Percentiles rank a stretch among this genome's conserved stretches.
Conservation (phyloP, 75 land plant genomes). For the Adiantum capillusveneris region DNA sequence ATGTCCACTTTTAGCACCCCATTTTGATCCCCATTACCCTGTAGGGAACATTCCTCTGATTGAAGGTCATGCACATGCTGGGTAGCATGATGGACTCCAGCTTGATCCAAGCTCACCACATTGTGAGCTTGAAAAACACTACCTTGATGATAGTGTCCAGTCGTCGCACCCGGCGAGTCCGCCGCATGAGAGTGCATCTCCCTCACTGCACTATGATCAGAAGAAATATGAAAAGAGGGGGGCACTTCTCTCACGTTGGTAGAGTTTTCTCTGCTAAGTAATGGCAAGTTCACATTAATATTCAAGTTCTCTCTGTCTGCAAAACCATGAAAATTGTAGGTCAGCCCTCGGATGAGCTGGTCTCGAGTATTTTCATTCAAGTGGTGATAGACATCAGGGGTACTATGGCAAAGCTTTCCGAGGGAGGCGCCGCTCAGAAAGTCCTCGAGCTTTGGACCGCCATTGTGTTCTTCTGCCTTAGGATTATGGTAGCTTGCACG, state of each 20-base stretch:
- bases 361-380: conserved; percentile 43
- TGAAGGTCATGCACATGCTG: too few species aligned
- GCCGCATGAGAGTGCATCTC: conserved; percentile 41
- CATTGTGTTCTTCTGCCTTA: neutral
- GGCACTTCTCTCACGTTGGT: neutral
- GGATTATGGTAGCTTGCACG: neutral
- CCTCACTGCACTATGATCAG: conserved; percentile 7
- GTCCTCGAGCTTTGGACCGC: conserved; percentile 61
- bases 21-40: too few species aligned
- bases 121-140: too few species aligned
- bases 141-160: too few species aligned
- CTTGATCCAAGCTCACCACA: too few species aligned
- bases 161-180: too few species aligned
- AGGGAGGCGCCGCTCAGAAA: conserved; percentile 56
- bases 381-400: conserved; percentile 39
- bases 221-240: neutral
- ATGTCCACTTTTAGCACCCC: too few species aligned
- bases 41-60: too few species aligned
- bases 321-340: neutral
- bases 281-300: conserved; percentile 23
- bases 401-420: conserved; percentile 30
- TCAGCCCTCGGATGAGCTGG: conserved; percentile 11
- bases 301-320: neutral
- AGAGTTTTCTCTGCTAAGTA: neutral
- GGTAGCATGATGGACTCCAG: too few species aligned